phyloP scores from a whole-genome alignment of 768 basidiomycete genomes.

The Calocybe indica region DNA sequence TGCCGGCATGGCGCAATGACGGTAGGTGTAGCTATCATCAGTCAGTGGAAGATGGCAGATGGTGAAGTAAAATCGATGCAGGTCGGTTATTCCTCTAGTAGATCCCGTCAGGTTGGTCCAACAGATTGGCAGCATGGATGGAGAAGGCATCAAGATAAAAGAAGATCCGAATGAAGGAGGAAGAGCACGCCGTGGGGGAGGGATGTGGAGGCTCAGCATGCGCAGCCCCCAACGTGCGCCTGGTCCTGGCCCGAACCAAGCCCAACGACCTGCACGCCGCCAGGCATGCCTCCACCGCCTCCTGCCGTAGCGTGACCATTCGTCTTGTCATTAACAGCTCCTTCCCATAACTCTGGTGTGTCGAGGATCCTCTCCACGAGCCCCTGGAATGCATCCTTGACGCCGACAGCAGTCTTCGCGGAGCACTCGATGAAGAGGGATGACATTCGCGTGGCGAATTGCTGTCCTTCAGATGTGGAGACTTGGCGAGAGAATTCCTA shows the following conservation, averaged over 20 bases:
- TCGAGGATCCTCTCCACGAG: conserved; percentile 81
- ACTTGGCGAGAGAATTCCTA: conserved; percentile 93
- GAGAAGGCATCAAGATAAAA: no score
- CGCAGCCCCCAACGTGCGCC: no score
- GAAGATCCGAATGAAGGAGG: no score
- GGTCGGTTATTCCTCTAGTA: no score
- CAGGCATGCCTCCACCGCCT: conserved; percentile 43
- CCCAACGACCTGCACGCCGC: conserved; percentile 42
- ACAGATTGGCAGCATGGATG: no score
- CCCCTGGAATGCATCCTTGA: conserved; percentile 65
- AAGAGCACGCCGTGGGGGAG: no score
- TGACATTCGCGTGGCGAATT: conserved; percentile 77
- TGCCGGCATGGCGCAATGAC: no score
- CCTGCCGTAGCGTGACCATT: conserved; percentile 26
- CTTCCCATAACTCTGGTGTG: conserved; percentile 75
- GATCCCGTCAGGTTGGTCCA: no score
- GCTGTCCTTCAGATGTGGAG: conserved; percentile 64
- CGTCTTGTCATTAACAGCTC: conserved; percentile 16
- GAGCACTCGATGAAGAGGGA: conserved; percentile 89
- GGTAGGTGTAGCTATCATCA: background rate
- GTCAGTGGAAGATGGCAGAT: background rate
- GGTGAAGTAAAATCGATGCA: no score
- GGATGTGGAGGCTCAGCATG: no score
- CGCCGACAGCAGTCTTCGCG: conserved; percentile 86
- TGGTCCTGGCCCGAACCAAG: background rate